These are phyloP conservation scores for Stachybotrys chlorohalonatus DNA, from an alignment of 2,329 filamentous ascomycete genomes.

Conservation along the genomic window DNA sequence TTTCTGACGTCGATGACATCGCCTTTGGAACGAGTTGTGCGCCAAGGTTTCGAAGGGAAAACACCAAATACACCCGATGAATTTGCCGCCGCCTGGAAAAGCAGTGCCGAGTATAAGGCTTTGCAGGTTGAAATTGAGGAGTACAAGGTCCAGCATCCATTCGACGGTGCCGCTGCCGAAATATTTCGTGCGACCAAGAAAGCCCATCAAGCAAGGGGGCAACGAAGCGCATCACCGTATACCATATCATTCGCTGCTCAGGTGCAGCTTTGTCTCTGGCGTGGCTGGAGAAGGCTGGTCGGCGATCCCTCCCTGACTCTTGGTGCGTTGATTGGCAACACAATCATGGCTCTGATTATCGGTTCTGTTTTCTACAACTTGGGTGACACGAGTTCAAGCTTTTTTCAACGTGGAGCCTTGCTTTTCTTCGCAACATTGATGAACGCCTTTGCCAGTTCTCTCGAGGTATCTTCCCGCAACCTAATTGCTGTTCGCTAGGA, in stretches of 20 bases:
- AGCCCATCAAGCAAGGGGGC: slow-evolving; percentile 35
- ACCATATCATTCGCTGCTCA: slow-evolving; percentile 14
- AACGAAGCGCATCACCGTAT: slow-evolving; percentile 11
- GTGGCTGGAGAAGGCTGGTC: slow-evolving; percentile 28
- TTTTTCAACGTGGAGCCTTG: slow-evolving; percentile 35
- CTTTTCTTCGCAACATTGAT: slow-evolving; percentile 42
- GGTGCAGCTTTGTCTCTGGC: slow-evolving; percentile 9
- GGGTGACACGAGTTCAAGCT: slow-evolving; percentile 29
- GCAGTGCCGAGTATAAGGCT: slow-evolving; percentile 9
- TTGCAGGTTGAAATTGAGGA: slow-evolving; percentile 40
- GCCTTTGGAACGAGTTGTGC: slow-evolving; percentile 20
- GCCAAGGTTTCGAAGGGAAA: slow-evolving; percentile 19
- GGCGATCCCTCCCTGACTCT: slow-evolving; percentile 29
- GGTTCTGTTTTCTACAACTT: slow-evolving; percentile 42
- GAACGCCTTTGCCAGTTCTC: slow-evolving; percentile 32
- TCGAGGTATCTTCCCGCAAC: slow-evolving; percentile 12
- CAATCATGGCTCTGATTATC: slow-evolving; percentile 41
- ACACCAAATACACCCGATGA: slow-evolving; percentile 26
- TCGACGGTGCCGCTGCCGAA: slow-evolving; percentile 33
- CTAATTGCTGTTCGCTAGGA: background rate
- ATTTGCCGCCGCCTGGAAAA: slow-evolving; percentile 24
- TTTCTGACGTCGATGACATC: slow-evolving; percentile 51
- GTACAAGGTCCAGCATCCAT: slow-evolving; percentile 28
- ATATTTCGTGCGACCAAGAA: slow-evolving; percentile 35
- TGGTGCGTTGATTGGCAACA: slow-evolving; percentile 30